These are phyloP conservation scores for Stentor roeselii DNA, from an alignment of 73 alveolate species.

Conservation along the genomic window DNA sequence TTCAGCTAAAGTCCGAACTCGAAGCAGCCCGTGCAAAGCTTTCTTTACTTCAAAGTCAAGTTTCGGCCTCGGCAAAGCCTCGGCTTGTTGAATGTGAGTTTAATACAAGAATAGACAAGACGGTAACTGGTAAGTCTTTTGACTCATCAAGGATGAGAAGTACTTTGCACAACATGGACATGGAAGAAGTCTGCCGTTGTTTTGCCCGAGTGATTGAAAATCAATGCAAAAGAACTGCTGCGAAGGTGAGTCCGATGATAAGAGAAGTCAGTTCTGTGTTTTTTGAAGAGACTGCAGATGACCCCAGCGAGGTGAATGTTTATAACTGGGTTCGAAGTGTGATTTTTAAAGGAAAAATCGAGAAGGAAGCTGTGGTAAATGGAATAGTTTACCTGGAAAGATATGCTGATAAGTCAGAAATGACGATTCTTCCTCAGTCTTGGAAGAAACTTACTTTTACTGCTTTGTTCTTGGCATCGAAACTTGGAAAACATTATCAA, in stretches of 20 bases:
- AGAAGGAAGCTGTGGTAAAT: not conserved
- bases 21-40: not conserved
- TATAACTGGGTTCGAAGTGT: not conserved
- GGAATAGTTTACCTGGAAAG: not conserved
- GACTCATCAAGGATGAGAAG: conserved; percentile 51
- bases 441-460: not conserved
- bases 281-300: not conserved
- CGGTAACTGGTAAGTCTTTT: conserved; percentile 43
- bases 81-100: not conserved
- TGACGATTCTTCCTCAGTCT: not conserved
- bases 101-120: not conserved
- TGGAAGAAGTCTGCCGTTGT: conserved; percentile 60
- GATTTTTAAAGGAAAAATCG: not conserved
- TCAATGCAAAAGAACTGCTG: not conserved
- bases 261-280: not conserved
- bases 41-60: not conserved
- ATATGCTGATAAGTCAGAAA: not conserved
- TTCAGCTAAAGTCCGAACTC: not conserved
- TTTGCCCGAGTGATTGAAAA: conserved; percentile 45
- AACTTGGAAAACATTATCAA: no score
- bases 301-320: not conserved
- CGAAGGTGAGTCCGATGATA: not conserved
- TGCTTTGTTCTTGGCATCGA: not conserved
- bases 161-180: conserved; percentile 51
- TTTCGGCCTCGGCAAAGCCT: not conserved